These are phyloP conservation scores for Fremontodendron californicum DNA, from an alignment of 345 rosid species.

Conservation along the genomic window DNA sequence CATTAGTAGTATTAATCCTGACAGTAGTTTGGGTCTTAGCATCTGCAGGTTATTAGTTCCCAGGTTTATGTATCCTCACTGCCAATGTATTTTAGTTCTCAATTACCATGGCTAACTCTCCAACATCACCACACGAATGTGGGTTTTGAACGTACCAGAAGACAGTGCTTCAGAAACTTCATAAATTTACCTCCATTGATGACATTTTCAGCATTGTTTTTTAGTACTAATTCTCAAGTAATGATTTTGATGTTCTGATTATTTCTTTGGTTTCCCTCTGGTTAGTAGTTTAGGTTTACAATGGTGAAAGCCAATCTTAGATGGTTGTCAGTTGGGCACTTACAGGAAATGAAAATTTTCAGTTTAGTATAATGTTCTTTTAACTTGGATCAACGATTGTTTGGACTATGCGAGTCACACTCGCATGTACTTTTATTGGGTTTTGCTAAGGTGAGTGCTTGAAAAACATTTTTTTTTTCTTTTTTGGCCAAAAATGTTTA, in stretches of 20 bases:
- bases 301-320: background rate
- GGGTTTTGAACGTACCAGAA: constrained; percentile 20
- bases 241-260: background rate
- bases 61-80: background rate
- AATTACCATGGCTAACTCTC: background rate
- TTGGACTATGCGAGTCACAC: no score
- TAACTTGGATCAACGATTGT: no score
- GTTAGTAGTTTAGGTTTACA: no score
- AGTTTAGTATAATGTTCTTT: background rate
- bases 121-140: background rate
- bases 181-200: background rate
- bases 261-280: background rate
- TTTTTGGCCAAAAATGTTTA: no score
- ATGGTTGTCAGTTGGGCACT: background rate
- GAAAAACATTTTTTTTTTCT: no score
- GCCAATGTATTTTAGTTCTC: constrained; percentile 1
- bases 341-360: background rate
- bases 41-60: constrained; percentile 10
- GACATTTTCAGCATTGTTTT: background rate
- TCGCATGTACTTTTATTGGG: no score
- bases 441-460: no score
- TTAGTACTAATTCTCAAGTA: background rate
- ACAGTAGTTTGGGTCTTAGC: constrained; percentile 5
- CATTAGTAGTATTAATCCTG: background rate
- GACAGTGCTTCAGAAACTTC: background rate